Conservation (phyloP, 1,139 yeast genomes). For the Scheffersomyces stambukii region DNA sequence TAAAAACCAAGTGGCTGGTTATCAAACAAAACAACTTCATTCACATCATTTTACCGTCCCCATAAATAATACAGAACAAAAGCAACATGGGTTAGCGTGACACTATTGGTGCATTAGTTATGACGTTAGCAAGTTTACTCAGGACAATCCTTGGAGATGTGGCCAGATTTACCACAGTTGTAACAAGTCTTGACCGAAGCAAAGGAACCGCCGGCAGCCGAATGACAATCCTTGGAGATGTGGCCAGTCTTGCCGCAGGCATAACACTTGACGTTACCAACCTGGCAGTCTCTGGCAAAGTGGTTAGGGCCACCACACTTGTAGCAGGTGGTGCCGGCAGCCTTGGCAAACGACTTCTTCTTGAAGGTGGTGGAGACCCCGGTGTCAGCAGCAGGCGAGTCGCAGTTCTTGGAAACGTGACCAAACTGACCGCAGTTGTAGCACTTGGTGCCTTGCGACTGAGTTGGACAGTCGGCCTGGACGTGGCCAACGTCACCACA, state of each 20-base stretch:
- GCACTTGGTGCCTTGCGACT: slow-evolving; percentile 48
- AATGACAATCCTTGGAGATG: slow-evolving; percentile 76
- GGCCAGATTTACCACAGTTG: slow-evolving; percentile 37
- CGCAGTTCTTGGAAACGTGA: slow-evolving; percentile 76
- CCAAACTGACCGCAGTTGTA: slow-evolving; percentile 70
- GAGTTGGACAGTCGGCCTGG: slow-evolving; percentile 60
- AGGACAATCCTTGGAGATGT: slow-evolving; percentile 34
- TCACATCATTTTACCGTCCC: too few species aligned
- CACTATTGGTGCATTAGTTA: neutral
- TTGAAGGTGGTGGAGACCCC: slow-evolving; percentile 19
- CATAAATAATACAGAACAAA: neutral
- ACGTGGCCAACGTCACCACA: slow-evolving; percentile 75
- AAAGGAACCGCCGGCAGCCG: slow-evolving; percentile 36
- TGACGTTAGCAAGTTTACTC: slow-evolving; percentile 9
- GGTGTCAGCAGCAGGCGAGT: slow-evolving; percentile 19
- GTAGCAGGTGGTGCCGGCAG: slow-evolving; percentile 61
- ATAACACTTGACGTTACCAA: slow-evolving; percentile 73
- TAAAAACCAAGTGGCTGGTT: neutral
- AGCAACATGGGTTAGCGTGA: neutral
- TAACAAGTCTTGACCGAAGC: slow-evolving; percentile 45
- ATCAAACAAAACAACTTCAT: slow-evolving; percentile 1
- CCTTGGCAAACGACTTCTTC: slow-evolving; percentile 2
- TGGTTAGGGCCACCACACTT: slow-evolving; percentile 94
- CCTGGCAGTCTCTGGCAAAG: slow-evolving; percentile 87
- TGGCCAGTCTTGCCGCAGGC: slow-evolving; percentile 92